Percentiles rank a stretch among this genome's conserved stretches.
phyloP scores from a whole-genome alignment of 179 eudicot species.

The Amaranthus tricolor region DNA sequence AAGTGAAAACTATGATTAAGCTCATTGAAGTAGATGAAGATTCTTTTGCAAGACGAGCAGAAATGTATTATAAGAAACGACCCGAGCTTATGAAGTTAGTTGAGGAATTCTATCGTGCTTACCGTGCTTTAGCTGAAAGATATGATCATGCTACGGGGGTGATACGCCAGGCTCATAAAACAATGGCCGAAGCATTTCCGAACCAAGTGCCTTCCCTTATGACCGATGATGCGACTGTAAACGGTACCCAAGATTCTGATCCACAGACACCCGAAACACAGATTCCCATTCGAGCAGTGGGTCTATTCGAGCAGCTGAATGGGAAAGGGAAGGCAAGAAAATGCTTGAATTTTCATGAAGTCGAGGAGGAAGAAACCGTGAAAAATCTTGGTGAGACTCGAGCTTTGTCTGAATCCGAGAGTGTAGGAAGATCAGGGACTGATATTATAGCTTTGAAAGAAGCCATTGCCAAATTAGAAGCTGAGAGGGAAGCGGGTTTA shows the following conservation, averaged over 20 bases:
- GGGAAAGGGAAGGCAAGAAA: constrained; percentile 55
- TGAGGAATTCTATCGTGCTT: constrained; percentile 92
- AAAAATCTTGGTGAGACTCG: constrained; percentile 24
- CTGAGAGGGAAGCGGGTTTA: constrained; percentile 71
- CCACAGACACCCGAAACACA: constrained; percentile 60
- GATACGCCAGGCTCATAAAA: constrained; percentile 78
- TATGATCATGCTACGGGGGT: constrained; percentile 90
- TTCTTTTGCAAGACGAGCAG: constrained; percentile 93
- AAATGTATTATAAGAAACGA: constrained; percentile 91
- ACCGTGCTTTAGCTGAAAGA: constrained; percentile 96
- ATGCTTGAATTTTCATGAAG: constrained; percentile 58
- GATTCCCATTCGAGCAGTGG: constrained; percentile 35
- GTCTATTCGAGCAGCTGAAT: constrained; percentile 37
- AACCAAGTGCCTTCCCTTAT: constrained; percentile 49
- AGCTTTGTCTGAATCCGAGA: constrained; percentile 43
- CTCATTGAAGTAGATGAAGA: constrained; percentile 98
- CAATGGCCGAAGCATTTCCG: constrained; percentile 86
- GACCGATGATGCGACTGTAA: constrained; percentile 57
- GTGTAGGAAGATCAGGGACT: constrained; percentile 54
- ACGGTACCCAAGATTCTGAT: constrained; percentile 38
- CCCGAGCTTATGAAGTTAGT: constrained; percentile 95
- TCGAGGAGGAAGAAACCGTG: constrained; percentile 36
- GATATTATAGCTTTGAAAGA: constrained; percentile 72
- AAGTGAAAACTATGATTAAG: constrained; percentile 85
- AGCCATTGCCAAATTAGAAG: constrained; percentile 67